These are phyloP conservation scores for Lachnellula hyalina DNA, from an alignment of 2,329 filamentous ascomycete species.

Conservation along the genomic window DNA sequence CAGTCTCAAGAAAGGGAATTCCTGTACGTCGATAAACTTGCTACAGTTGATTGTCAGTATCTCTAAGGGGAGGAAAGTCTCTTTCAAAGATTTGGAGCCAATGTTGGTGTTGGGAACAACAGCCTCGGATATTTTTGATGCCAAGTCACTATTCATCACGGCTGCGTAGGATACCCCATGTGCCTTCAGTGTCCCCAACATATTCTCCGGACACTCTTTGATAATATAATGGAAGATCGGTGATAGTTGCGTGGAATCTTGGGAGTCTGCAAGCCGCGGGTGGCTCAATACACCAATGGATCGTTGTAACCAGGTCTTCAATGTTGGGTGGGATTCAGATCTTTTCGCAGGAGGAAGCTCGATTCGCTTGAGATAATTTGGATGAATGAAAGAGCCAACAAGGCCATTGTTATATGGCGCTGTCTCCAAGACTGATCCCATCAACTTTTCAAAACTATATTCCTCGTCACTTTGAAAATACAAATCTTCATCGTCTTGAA, in stretches of 20 bases:
- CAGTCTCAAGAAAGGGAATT: constrained; percentile 10
- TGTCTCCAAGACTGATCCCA: constrained; percentile 5
- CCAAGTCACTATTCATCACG: constrained; percentile 5
- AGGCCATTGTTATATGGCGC: not conserved
- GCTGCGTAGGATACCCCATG: constrained; percentile 4
- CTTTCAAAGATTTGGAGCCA: constrained; percentile 1
- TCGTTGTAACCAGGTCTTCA: constrained; percentile 10
- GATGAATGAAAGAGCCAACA: constrained; percentile 7
- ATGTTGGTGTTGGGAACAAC: constrained; percentile 7
- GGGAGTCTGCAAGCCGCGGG: constrained; percentile 8
- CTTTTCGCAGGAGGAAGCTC: constrained; percentile 1
- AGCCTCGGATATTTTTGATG: constrained; percentile 8
- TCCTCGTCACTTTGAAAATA: constrained; percentile 11
- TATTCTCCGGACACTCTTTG: constrained; percentile 9
- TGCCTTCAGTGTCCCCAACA: constrained; percentile 11
- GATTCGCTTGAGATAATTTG: constrained; percentile 2
- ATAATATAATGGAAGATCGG: constrained; percentile 10
- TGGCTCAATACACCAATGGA: constrained; percentile 5
- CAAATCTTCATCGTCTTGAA: constrained; percentile 7
- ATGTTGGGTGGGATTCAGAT: constrained; percentile 3
- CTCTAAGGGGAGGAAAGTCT: constrained; percentile 8
- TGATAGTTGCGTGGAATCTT: constrained; percentile 8
- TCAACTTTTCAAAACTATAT: constrained; percentile 6
- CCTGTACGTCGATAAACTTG: constrained; percentile 5
- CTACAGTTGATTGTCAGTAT: constrained; percentile 4